Conservation (phyloP, 768 basidiomycete genomes). For the Agaricus subrufescens region DNA sequence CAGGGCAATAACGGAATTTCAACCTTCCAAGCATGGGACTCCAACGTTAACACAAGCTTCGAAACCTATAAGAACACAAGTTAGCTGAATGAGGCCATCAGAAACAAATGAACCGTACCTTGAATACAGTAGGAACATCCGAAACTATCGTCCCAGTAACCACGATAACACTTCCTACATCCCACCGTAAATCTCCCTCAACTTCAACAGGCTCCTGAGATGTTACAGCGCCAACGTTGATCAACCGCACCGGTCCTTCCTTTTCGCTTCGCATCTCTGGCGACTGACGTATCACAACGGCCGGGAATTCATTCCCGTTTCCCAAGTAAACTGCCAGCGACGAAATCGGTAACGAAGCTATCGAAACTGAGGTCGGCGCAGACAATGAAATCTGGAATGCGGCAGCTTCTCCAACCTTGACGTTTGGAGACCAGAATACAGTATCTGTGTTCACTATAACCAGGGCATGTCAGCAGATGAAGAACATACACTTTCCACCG, state of each 20-base stretch:
- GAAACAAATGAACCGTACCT: constrained; percentile 34
- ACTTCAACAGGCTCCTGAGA: neutral
- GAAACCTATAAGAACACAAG: constrained; percentile 30
- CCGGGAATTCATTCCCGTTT: constrained; percentile 29
- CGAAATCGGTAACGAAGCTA: constrained; percentile 58
- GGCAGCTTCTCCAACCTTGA: constrained; percentile 52
- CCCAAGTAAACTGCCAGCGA: constrained; percentile 59
- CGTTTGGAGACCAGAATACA: constrained; percentile 68
- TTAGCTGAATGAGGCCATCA: neutral
- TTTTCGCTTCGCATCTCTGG: constrained; percentile 11
- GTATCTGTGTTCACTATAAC: constrained; percentile 56
- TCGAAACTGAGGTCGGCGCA: constrained; percentile 41
- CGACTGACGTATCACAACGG: constrained; percentile 44
- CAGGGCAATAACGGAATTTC: constrained; percentile 52
- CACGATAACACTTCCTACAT: constrained; percentile 44
- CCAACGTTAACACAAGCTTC: constrained; percentile 45
- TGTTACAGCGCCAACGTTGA: constrained; percentile 19
- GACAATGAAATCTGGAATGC: constrained; percentile 74
- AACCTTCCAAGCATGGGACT: constrained; percentile 63
- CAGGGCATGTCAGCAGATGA: constrained; percentile 5
- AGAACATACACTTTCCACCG: constrained; percentile 4
- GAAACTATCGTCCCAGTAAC: constrained; percentile 58
- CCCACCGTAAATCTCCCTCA: constrained; percentile 54
- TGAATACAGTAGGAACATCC: constrained; percentile 42
- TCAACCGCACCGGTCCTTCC: constrained; percentile 27